Percentiles rank a stretch among this genome's conserved stretches.
These are phyloP conservation scores for Aspergillus unguis DNA, from an alignment of 2,329 filamentous ascomycete genomes.

Conservation along the genomic window DNA sequence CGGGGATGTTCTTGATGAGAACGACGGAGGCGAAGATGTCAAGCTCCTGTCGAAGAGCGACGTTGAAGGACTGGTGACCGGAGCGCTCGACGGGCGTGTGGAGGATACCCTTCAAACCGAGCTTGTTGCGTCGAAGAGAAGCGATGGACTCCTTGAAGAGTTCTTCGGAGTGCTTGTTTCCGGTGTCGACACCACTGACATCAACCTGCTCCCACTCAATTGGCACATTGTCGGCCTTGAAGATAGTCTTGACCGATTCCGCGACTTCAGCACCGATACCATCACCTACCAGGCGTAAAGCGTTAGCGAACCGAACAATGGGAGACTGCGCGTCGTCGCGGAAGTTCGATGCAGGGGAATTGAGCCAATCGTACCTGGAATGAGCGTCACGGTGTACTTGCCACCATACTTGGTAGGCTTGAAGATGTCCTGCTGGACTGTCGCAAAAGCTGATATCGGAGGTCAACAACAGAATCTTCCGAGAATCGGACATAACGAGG, in stretches of 20 bases:
- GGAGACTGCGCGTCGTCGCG: neutral
- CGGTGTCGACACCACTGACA: slow-evolving; percentile 83
- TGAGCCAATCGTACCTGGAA: slow-evolving; percentile 65
- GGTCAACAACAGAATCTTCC: slow-evolving; percentile 19
- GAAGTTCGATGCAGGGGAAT: neutral
- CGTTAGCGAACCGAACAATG: slow-evolving; percentile 12
- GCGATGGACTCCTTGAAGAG: slow-evolving; percentile 94
- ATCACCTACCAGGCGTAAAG: slow-evolving; percentile 56
- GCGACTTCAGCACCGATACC: slow-evolving; percentile 98
- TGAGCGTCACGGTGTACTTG: slow-evolving; percentile 98
- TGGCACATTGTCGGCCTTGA: slow-evolving; percentile 98
- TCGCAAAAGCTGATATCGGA: slow-evolving; percentile 61
- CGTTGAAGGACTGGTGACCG: slow-evolving; percentile 99
- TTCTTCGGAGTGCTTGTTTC: slow-evolving; percentile 83
- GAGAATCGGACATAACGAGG: neutral
- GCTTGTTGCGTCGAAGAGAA: slow-evolving; percentile 96
- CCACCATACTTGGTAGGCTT: slow-evolving; percentile 98
- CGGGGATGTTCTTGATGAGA: slow-evolving; percentile 99
- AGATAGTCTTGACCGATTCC: slow-evolving; percentile 97
- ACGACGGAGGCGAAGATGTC: slow-evolving; percentile 99
- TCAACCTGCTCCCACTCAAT: slow-evolving; percentile 99
- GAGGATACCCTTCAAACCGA: slow-evolving; percentile 97
- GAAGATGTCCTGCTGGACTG: slow-evolving; percentile 91
- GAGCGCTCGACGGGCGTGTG: slow-evolving; percentile 96
- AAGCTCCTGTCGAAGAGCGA: slow-evolving; percentile 96